Percentiles rank a stretch among this genome's conserved stretches.
These are phyloP conservation scores for Leccinum boreale DNA, from an alignment of 768 basidiomycete genomes.

Conservation along the genomic window DNA sequence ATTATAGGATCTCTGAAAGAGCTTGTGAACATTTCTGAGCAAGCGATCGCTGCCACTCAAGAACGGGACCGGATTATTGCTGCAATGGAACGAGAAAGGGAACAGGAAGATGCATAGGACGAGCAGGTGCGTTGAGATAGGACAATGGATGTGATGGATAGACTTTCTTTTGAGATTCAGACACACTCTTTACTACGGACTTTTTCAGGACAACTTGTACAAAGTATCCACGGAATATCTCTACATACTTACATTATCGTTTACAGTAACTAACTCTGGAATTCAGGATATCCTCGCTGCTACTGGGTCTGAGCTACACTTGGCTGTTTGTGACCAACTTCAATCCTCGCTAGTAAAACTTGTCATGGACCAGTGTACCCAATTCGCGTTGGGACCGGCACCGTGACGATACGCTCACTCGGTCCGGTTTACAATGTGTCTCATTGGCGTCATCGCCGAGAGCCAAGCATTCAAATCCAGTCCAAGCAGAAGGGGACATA, in stretches of 20 bases:
- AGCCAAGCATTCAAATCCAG: background rate
- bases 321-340: background rate
- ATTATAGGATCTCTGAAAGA: constrained; percentile 31
- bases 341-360: background rate
- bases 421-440: background rate
- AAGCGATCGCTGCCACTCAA: constrained; percentile 27
- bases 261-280: background rate
- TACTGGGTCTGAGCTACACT: too few relatives aligned
- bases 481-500: background rate
- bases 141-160: background rate
- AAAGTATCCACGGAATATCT: background rate
- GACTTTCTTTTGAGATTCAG: background rate
- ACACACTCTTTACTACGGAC: background rate
- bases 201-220: background rate
- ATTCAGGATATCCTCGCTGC: background rate
- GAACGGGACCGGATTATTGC: constrained; percentile 29
- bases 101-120: background rate
- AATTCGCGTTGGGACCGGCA: background rate
- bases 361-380: background rate
- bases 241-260: background rate
- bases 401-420: background rate
- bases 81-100: constrained; percentile 3
- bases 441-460: background rate
- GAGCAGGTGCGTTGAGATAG: background rate
- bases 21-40: constrained; percentile 34